Conservation (phyloP, 495 filamentous ascomycete species). For the Amphirosellinia nigrospora region DNA sequence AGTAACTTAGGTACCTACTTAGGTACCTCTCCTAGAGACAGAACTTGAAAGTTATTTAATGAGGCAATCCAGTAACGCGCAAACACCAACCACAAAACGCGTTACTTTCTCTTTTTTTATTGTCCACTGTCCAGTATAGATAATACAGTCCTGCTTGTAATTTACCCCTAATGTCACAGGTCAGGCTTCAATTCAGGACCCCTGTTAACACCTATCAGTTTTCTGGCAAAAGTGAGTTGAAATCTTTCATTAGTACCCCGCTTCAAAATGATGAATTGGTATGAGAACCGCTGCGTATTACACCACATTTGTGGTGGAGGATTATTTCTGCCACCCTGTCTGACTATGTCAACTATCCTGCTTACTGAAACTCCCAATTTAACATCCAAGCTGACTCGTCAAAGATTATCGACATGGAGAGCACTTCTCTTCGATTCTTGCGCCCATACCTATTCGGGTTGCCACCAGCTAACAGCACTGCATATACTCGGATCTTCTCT, state of each 20-base stretch:
- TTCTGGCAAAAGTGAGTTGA: neutral
- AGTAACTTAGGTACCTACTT: neutral
- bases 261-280: slow-evolving; percentile 51
- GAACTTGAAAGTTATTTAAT: neutral
- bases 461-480: slow-evolving; percentile 33
- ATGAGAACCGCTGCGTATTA: slow-evolving; percentile 97
- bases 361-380: neutral
- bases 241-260: neutral
- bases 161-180: neutral
- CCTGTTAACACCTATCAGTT: too few species aligned
- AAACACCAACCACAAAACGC: neutral
- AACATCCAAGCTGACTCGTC: slow-evolving; percentile 22
- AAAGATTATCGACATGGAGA: slow-evolving; percentile 44
- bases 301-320: slow-evolving; percentile 62
- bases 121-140: neutral
- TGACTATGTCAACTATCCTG: slow-evolving; percentile 37
- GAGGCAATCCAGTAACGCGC: neutral
- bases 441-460: slow-evolving; percentile 57
- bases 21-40: too few species aligned
- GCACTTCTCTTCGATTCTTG: slow-evolving; percentile 54
- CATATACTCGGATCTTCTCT: slow-evolving; percentile 36
- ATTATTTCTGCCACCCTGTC: slow-evolving; percentile 60
- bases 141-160: neutral
- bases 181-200: neutral
- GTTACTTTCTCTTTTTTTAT: slow-evolving; percentile 5